Base-by-base conservation (phyloP, 1,284 basidiomycete species). In the Moesziomyces parantarcticus region DNA sequence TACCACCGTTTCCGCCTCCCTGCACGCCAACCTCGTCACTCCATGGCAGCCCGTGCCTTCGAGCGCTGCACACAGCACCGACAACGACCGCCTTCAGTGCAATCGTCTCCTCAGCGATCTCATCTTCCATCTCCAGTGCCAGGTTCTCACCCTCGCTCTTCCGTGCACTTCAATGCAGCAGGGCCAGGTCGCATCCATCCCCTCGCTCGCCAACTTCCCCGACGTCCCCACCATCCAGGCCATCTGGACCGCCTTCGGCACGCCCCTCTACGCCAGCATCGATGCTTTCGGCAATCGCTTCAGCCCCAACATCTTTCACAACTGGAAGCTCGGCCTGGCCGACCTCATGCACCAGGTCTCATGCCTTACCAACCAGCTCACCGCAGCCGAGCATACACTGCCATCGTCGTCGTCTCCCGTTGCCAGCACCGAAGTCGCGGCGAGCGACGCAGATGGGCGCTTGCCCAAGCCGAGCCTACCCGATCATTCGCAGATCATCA, bases 341-440 rank as follows among this genome's bases (percentile, higher is more conserved):
- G 62, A 64, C 42, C 62, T 64, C 42, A 64, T 64, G 62, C 62
- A 64, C 23, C 62, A 64, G 29, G 62, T 64, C 26, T 64, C 55
- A 3, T 40, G 25, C 22, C 62, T 64, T 23, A 64, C 62, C 47
- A 45, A 46, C 9, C 62, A 58, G 22, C 16, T 34, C 14, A 11
- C 50, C 5, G 13, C 53, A 4, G 55, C 53, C 14, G 23, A 50
- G 20, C 46, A 43, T 16, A 6, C 43, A 22, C 21, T 48, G 21
- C 44, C 47, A 3, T 29, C 21, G 4, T 1, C 42, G 1, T 39
- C 25, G 6, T 10, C 54, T n/a, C n/a, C n/a, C 29, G 29, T 13
- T 32, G 29, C 36, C 36, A 14, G 18, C 36, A 3, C 14, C 5
- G 14, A 39, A 39, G 18, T 6, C 36, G 36, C 14, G 11, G 36